Percentiles rank a stretch among this genome's conserved stretches.
These are phyloP conservation scores for Theileria annulata DNA, from an alignment of 169 alveolate species.

Conservation along the genomic window DNA sequence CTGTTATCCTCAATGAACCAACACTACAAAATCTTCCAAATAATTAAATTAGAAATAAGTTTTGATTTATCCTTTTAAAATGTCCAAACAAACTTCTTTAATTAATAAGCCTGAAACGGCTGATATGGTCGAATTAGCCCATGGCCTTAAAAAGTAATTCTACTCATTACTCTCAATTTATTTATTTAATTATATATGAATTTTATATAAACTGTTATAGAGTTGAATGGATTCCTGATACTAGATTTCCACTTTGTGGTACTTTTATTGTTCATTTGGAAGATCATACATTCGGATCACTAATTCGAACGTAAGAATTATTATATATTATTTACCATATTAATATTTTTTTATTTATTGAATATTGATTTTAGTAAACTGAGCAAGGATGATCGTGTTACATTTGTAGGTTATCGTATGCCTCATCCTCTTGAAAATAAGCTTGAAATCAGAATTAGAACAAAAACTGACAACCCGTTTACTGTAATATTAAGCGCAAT, in stretches of 20 bases:
- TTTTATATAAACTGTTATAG: slow-evolving; percentile 40
- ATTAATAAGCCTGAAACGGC: slow-evolving; percentile 70
- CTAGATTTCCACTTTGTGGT: slow-evolving; percentile 87
- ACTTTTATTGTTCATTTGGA: slow-evolving; percentile 86
- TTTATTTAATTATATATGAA: background rate
- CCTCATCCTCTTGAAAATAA: slow-evolving; percentile 90
- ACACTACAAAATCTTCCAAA: background rate
- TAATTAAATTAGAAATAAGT: too few relatives aligned
- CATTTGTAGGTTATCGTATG: slow-evolving; percentile 89
- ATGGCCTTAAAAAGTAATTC: slow-evolving; percentile 64
- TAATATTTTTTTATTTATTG: background rate
- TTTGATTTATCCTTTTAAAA: slow-evolving; percentile 13
- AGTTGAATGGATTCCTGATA: slow-evolving; percentile 85
- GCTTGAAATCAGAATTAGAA: slow-evolving; percentile 53
- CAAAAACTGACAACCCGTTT: slow-evolving; percentile 57
- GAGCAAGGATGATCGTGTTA: slow-evolving; percentile 84
- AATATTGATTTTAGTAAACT: slow-evolving; percentile 74
- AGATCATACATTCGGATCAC: slow-evolving; percentile 90
- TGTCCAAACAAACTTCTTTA: slow-evolving; percentile 61
- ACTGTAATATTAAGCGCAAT: slow-evolving; percentile 53
- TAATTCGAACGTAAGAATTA: slow-evolving; percentile 76
- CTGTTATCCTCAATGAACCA: too few relatives aligned
- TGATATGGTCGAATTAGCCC: slow-evolving; percentile 62
- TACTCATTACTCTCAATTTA: background rate
- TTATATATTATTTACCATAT: background rate